A percentile compares a stretch with the other conserved stretches of the same genome.
These are phyloP conservation scores for Lodderomyces metapsilosis DNA, from an alignment of 1,139 yeast genomes.

Conservation along the genomic window DNA sequence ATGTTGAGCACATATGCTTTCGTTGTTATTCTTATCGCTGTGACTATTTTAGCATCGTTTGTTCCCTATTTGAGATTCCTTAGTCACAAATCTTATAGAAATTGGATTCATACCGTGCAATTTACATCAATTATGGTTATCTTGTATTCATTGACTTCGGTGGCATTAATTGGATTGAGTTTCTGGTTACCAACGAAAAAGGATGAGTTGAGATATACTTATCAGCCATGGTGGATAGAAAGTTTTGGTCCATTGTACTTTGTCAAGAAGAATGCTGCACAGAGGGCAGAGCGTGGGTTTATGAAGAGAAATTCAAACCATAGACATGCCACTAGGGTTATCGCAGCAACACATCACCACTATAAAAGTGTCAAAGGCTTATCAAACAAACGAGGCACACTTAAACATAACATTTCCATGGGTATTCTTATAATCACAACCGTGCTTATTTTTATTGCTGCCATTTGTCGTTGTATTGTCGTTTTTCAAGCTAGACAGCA, in stretches of 20 bases:
- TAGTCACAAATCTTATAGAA: slow-evolving; percentile 19
- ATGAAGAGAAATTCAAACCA: slow-evolving; percentile 46
- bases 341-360: slow-evolving; percentile 46
- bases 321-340: slow-evolving; percentile 43
- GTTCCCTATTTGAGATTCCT: slow-evolving; percentile 35
- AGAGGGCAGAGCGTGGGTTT: slow-evolving; percentile 40
- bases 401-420: slow-evolving; percentile 37
- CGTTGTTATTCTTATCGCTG: slow-evolving; percentile 31
- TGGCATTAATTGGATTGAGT: slow-evolving; percentile 35
- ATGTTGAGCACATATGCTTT: slow-evolving; percentile 33
- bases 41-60: slow-evolving; percentile 35
- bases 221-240: slow-evolving; percentile 51
- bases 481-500: slow-evolving; percentile 28
- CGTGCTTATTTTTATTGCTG: slow-evolving; percentile 30
- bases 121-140: slow-evolving; percentile 31
- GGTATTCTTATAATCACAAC: slow-evolving; percentile 33
- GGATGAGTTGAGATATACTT: slow-evolving; percentile 44
- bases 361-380: slow-evolving; percentile 43
- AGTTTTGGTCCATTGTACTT: slow-evolving; percentile 43
- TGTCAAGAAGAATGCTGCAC: slow-evolving; percentile 38
- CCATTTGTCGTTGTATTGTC: slow-evolving; percentile 31
- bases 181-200: slow-evolving; percentile 45
- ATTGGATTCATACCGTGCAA: slow-evolving; percentile 31
- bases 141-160: slow-evolving; percentile 36
- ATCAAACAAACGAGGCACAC: slow-evolving; percentile 37